phyloP scores from a whole-genome alignment of 352 stramenopile species.

The Phytophthora agathidicida region DNA sequence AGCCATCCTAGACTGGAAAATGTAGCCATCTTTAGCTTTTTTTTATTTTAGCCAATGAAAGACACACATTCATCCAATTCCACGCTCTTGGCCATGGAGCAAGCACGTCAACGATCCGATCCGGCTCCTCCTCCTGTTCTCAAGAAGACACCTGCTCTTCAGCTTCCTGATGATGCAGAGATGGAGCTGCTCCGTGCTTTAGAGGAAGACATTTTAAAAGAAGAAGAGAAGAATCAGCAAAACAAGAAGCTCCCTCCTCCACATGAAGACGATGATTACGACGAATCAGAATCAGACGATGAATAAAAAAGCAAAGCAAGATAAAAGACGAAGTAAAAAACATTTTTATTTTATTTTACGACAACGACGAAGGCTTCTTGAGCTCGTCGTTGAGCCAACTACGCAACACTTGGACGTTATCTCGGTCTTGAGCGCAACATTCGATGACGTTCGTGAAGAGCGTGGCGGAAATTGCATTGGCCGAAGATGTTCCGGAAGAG shows the following conservation, averaged over 20 bases:
- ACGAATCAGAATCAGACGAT: conserved; percentile 42
- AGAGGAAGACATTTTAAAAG: conserved; percentile 41
- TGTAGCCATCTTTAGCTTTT: too few species aligned
- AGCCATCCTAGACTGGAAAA: too few species aligned
- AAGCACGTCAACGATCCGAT: too few species aligned
- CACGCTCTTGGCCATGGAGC: too few species aligned
- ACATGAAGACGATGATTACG: conserved; percentile 43
- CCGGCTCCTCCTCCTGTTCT: too few species aligned
- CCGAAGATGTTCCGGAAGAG: background rate
- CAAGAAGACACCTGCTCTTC: background rate
- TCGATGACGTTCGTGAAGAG: conserved; percentile 60
- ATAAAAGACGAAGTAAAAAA: background rate
- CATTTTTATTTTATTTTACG: background rate
- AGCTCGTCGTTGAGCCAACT: conserved; percentile 56
- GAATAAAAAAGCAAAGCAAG: conserved; percentile 15
- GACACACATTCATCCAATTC: too few species aligned
- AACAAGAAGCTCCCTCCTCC: conserved; percentile 7
- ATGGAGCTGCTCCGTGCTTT: conserved; percentile 37
- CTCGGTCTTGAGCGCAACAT: conserved; percentile 49
- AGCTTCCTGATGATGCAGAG: conserved; percentile 27
- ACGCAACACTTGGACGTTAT: conserved; percentile 44
- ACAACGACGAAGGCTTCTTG: conserved; percentile 26
- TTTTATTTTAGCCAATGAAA: too few species aligned
- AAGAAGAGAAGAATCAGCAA: conserved; percentile 22
- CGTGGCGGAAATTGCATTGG: conserved; percentile 11